Conservation (phyloP, 257 asterid species). For the Primulina huaijiensis region DNA sequence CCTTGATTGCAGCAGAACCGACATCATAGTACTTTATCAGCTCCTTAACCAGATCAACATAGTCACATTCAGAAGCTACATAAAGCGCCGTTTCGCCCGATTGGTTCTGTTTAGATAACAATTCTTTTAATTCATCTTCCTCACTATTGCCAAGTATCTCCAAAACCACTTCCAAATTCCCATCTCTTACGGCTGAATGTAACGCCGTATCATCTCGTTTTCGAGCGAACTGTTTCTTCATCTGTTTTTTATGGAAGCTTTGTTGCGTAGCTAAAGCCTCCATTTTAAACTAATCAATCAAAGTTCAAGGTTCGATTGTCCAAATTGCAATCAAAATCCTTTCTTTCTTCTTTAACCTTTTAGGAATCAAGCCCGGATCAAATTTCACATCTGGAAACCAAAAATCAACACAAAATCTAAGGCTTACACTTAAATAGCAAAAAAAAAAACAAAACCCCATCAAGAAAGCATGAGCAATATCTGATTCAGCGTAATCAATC, state of each 20-base stretch:
- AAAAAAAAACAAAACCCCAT: background rate
- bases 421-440: background rate
- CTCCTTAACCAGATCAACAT: constrained; percentile 52
- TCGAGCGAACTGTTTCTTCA: constrained; percentile 63
- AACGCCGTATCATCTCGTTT: constrained; percentile 60
- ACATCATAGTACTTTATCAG: constrained; percentile 49
- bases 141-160: constrained; percentile 35
- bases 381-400: constrained; percentile 21
- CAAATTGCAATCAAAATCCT: background rate
- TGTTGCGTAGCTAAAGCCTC: constrained; percentile 33
- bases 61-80: constrained; percentile 65
- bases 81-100: constrained; percentile 72
- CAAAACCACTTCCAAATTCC: constrained; percentile 41
- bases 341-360: background rate
- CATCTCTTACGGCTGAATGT: constrained; percentile 65
- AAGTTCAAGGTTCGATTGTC: background rate
- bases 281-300: constrained; percentile 26
- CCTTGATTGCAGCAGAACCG: constrained; percentile 54
- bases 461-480: background rate
- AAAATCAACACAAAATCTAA: background rate
- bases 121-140: constrained; percentile 38
- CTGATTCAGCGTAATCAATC: background rate
- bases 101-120: constrained; percentile 57
- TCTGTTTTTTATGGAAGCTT: constrained; percentile 38
- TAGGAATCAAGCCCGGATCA: constrained; percentile 29